phyloP scores from a whole-genome alignment of 805 yeast species.

The Kazachstania bromeliacearum region DNA sequence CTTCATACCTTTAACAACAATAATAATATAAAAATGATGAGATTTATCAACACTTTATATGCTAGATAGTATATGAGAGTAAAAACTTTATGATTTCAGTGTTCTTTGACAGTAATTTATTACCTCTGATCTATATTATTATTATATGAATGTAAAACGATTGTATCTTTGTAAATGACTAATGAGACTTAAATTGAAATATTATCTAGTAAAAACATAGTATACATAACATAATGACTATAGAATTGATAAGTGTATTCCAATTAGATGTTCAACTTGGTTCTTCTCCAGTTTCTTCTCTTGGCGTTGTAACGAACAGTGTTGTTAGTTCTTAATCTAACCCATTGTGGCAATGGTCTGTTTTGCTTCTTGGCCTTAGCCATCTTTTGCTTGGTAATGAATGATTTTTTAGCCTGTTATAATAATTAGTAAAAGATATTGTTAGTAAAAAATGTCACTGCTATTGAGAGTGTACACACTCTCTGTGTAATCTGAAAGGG shows the following conservation, averaged over 20 bases:
- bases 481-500: too few relatives aligned
- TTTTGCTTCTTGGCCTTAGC: conserved; percentile 98
- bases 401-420: conserved; percentile 78
- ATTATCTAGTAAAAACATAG: too few relatives aligned
- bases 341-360: conserved; percentile 99
- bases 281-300: conserved; percentile 99
- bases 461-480: too few relatives aligned
- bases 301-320: conserved; percentile 97
- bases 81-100: conserved; percentile 23
- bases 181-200: too few relatives aligned
- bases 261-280: conserved; percentile 87
- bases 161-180: too few relatives aligned
- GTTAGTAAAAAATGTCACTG: not conserved
- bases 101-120: conserved; percentile 18
- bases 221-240: too few relatives aligned
- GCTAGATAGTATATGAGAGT: conserved; percentile 33
- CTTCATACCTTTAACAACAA: too few relatives aligned
- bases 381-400: conserved; percentile 95
- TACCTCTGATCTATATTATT: conserved; percentile 14
- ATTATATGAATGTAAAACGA: too few relatives aligned
- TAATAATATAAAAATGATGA: too few relatives aligned
- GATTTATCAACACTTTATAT: conserved; percentile 21
- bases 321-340: conserved; percentile 97
- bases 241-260: too few relatives aligned
- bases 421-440: not conserved